Percentiles rank a stretch among this genome's conserved stretches.
phyloP scores from a whole-genome alignment of 164 flowering plant genomes.

The Dillenia suffruticosa region DNA sequence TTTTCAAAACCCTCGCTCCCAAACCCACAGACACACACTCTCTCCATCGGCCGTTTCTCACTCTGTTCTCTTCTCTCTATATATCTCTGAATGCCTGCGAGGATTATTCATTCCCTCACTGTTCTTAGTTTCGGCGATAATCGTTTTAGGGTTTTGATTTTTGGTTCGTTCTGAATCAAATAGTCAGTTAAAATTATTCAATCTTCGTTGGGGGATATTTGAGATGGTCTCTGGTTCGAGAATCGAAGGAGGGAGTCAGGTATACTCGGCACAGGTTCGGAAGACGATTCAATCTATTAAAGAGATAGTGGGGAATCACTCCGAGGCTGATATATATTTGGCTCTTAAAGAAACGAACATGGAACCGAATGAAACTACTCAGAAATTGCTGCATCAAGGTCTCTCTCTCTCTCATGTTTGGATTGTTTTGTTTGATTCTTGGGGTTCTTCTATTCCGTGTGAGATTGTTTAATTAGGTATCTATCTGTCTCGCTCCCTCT shows the following conservation, averaged over 20 bases:
- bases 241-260: conserved; percentile 39
- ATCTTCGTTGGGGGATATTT: neutral
- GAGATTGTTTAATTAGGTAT: too few relatives aligned
- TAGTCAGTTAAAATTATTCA: neutral
- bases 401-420: neutral
- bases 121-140: neutral
- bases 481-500: too few relatives aligned
- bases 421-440: neutral
- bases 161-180: neutral
- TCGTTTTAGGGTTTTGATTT: conserved; percentile 8
- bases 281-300: conserved; percentile 66
- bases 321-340: conserved; percentile 72
- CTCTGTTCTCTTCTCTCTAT: neutral
- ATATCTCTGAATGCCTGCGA: conserved; percentile 4
- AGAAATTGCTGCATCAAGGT: conserved; percentile 87
- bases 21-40: conserved; percentile 5
- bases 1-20: conserved; percentile 40
- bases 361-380: conserved; percentile 86
- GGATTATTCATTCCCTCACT: neutral
- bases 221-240: conserved; percentile 42
- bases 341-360: conserved; percentile 72
- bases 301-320: conserved; percentile 75
- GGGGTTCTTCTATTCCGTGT: conserved; percentile 1
- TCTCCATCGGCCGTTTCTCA: conserved; percentile 6
- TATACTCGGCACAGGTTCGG: conserved; percentile 38